Evolutionary conservation across 768 basidiomycete genomes (phyloP).

Genomic region (Suillus cothurnatus): DNA sequence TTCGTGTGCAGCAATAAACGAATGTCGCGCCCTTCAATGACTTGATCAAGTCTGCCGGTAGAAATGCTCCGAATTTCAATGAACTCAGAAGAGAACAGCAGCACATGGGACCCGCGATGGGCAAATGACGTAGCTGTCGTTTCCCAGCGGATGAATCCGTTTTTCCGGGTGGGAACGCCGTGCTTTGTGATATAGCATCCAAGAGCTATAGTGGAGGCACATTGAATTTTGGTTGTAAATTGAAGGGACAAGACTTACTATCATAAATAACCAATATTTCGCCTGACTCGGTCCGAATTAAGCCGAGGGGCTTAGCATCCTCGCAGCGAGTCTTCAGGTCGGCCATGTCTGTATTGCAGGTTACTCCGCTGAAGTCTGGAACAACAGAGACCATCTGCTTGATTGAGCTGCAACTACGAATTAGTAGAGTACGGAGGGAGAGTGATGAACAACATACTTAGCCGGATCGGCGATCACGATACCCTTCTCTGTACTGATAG

Average conservation of each 20-base stretch:
- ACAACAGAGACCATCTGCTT: conserved; percentile 49
- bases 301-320: conserved; percentile 62
- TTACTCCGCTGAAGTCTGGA: conserved; percentile 55
- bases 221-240: neutral
- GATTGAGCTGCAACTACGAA: conserved; percentile 38
- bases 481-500: conserved; percentile 64
- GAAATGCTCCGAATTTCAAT: conserved; percentile 70
- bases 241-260: conserved; percentile 43
- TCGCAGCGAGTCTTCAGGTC: conserved; percentile 63
- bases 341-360: conserved; percentile 41
- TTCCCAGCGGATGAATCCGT: conserved; percentile 79
- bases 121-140: conserved; percentile 63
- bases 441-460: conserved; percentile 47
- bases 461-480: conserved; percentile 68
- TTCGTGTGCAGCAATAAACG: conserved; percentile 55
- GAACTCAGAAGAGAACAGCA: conserved; percentile 75
- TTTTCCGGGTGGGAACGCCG: conserved; percentile 63
- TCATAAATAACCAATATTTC: conserved; percentile 79
- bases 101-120: conserved; percentile 59
- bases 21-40: conserved; percentile 74
- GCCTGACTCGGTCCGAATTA: conserved; percentile 52
- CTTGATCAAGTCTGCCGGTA: conserved; percentile 75
- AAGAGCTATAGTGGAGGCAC: conserved; percentile 47
- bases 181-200: conserved; percentile 78
- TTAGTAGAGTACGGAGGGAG: neutral